Evolutionary conservation across 176 grass and related monocot genomes (phyloP).

Genomic region (Triticum dicoccoides): DNA sequence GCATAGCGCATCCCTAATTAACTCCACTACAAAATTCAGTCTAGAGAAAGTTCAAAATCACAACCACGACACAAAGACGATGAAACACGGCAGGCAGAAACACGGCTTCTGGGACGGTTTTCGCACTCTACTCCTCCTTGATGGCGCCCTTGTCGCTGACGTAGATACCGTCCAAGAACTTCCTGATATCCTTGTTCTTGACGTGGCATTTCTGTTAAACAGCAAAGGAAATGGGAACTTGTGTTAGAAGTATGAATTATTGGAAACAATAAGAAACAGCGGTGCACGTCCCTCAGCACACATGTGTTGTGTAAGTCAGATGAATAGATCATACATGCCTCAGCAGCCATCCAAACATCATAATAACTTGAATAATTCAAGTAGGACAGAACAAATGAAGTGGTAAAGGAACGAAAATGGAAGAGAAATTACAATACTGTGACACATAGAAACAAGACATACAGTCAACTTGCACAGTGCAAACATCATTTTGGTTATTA

Average conservation of each 20-base stretch:
- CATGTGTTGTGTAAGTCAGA: too few relatives aligned
- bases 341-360: neutral
- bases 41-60: too few relatives aligned
- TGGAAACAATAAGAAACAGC: too few relatives aligned
- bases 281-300: too few relatives aligned
- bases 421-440: neutral
- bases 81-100: too few relatives aligned
- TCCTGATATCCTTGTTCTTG: slow-evolving; percentile 90
- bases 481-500: neutral
- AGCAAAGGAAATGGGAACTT: neutral
- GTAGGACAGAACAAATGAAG: neutral
- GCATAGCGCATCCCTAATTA: too few relatives aligned
- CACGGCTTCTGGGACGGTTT: neutral
- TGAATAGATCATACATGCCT: neutral
- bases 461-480: neutral
- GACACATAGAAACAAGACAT: neutral
- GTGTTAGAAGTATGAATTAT: neutral
- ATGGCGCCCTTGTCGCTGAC: slow-evolving; percentile 72
- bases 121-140: slow-evolving; percentile 42
- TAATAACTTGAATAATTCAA: neutral
- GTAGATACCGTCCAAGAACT: slow-evolving; percentile 84
- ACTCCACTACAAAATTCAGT: too few relatives aligned
- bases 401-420: neutral
- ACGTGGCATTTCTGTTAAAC: slow-evolving; percentile 75
- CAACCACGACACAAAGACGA: too few relatives aligned